These are phyloP conservation scores for Aureobasidium mangrovei DNA, from an alignment of 2,329 filamentous ascomycete genomes.

Conservation along the genomic window DNA sequence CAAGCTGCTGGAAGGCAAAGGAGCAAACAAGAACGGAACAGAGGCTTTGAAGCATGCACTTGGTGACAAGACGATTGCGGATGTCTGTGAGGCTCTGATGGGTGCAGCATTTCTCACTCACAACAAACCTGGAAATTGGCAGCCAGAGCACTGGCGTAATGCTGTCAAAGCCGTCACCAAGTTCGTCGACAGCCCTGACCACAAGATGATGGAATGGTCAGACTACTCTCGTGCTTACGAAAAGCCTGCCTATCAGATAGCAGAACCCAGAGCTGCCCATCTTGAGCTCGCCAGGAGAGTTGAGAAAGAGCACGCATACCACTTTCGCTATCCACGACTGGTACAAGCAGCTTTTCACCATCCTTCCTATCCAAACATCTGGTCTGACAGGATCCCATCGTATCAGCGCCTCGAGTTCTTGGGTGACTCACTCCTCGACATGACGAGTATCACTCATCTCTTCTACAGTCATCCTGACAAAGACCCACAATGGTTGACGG, in stretches of 20 bases:
- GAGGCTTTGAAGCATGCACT: conserved; percentile 54
- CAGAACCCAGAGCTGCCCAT: conserved; percentile 55
- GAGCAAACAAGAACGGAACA: conserved; percentile 36
- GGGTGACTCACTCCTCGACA: conserved; percentile 80
- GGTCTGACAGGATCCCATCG: conserved; percentile 64
- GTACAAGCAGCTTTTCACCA: conserved; percentile 82
- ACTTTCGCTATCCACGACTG: conserved; percentile 66
- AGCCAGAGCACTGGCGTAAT: conserved; percentile 45
- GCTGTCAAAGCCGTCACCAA: conserved; percentile 57
- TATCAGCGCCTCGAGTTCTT: conserved; percentile 92
- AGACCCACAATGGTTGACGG: conserved; percentile 93
- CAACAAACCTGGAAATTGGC: conserved; percentile 35
- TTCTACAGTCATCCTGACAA: conserved; percentile 67
- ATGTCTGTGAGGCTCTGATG: conserved; percentile 90
- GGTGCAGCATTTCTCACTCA: conserved; percentile 65
- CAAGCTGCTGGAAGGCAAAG: conserved; percentile 64
- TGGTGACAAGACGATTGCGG: conserved; percentile 69
- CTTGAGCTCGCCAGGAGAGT: conserved; percentile 59
- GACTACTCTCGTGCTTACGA: conserved; percentile 66
- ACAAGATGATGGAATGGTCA: conserved; percentile 58
- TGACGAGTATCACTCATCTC: conserved; percentile 73
- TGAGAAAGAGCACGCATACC: conserved; percentile 49
- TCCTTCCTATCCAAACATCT: conserved; percentile 66
- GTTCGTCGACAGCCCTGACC: conserved; percentile 59
- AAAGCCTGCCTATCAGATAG: conserved; percentile 62